Conservation (phyloP, 148 eudicot species). For the Linanthus parryae region DNA sequence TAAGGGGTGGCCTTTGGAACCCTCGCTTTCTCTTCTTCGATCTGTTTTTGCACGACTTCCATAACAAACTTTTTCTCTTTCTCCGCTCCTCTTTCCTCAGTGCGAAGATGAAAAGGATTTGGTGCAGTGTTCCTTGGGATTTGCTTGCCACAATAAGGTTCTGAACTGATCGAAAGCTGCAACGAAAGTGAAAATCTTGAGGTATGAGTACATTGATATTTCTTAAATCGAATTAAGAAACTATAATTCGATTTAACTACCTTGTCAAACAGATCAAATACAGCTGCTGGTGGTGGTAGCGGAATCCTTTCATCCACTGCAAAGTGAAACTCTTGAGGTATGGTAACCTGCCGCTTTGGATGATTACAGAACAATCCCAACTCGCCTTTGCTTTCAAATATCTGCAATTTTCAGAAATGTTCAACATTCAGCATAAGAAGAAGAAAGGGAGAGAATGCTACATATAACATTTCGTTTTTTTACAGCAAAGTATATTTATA, state of each 20-base stretch:
- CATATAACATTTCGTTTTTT: background rate
- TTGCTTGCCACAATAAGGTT: constrained; percentile 44
- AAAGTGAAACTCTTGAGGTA: constrained; percentile 89
- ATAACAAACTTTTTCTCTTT: constrained; percentile 57
- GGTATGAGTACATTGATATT: background rate
- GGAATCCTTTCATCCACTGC: constrained; percentile 82
- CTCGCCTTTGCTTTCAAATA: constrained; percentile 91
- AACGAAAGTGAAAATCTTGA: constrained; percentile 1
- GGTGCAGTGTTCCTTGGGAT: constrained; percentile 68
- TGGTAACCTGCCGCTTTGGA: constrained; percentile 65
- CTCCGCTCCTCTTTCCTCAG: constrained; percentile 91
- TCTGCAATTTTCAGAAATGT: constrained; percentile 32
- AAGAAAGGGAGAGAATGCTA: background rate
- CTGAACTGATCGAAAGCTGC: constrained; percentile 79
- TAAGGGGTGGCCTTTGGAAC: constrained; percentile 85
- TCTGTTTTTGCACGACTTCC: constrained; percentile 60
- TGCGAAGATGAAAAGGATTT: constrained; percentile 75
- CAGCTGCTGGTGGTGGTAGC: constrained; percentile 43
- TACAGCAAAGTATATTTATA: too few relatives aligned
- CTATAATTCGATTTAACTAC: constrained; percentile 16
- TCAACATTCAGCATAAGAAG: background rate
- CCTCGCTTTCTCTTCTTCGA: constrained; percentile 81
- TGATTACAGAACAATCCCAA: constrained; percentile 69
- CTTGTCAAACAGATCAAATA: constrained; percentile 84
- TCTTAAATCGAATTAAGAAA: background rate